Evolutionary conservation across 129 eudicot genomes (phyloP), one percentile per base, ranked within the genome.

Genomic region (Smallanthus sonchifolius): DNA sequence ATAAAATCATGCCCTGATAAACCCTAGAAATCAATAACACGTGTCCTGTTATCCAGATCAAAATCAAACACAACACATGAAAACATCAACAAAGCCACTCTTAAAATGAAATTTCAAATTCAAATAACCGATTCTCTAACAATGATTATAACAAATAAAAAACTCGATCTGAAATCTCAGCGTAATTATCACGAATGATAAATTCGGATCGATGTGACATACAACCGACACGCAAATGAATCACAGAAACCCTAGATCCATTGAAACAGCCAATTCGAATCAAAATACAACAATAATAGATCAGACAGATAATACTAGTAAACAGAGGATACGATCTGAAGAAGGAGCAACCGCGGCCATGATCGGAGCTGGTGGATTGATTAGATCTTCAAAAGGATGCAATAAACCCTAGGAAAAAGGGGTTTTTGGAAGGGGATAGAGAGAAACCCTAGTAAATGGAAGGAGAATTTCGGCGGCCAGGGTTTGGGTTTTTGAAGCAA

Each of bases 271-370:
- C 2, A 38, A 20, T 48, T 48, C 14, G 32, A 65, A 49, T 37
- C 51, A 13, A 47, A 10, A 7, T 0, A 52, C 8, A 47, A 15
- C 38, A 48, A 42, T 6, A 39, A 54, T 44, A 49, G 16, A 32
- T 32, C 34, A 44, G 34, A 6, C 6, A 38, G 48, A 75, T 48
- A 4, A 5, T 15, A 9, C 2, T 20, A 49, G 72, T 49, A 43
- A 37, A 57, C 11, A 48, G 67, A 86, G 86, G 90, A 77, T 89
- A 89, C 96, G 92, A 78, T 89, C 96, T 51, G 95, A 86, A 8
- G 87, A 80, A 48, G 88, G 82, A 74, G 89, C 82, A 80, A 86
- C 87, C 38, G 91, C 55, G 24, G 96, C 96, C 96, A 89, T 89
- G 76, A 44, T 43, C 64, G 57, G 68, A 73, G 55, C 9, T 34